Evolutionary conservation across 306 rosid genomes (phyloP).

Genomic region (Neltuma alba): DNA sequence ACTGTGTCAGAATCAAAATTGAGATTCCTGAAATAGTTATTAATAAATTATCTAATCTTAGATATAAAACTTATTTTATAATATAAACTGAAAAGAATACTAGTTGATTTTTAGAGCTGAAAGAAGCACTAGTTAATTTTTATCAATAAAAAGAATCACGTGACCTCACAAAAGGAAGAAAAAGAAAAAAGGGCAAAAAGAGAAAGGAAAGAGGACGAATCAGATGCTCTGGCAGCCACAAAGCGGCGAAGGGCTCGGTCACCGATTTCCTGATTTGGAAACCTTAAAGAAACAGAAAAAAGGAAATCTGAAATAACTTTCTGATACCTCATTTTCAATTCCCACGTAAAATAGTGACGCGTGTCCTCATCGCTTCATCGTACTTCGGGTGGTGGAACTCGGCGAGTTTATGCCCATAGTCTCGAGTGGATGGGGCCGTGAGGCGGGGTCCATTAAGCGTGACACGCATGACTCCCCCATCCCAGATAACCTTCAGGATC

Average conservation of each 20-base stretch:
- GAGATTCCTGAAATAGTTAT: not conserved
- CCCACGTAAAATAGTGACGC: slow-evolving; percentile 9
- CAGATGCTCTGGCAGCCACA: slow-evolving; percentile 19
- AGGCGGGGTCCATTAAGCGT: not conserved
- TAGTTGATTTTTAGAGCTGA: no score
- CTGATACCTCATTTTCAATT: not conserved
- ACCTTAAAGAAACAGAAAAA: slow-evolving; percentile 42
- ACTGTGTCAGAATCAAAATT: slow-evolving; percentile 4
- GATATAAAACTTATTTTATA: no score
- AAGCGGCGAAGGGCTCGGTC: slow-evolving; percentile 10
- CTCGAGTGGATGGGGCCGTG: not conserved
- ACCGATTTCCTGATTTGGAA: slow-evolving; percentile 46
- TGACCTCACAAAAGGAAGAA: not conserved
- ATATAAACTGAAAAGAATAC: no score
- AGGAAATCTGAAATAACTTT: not conserved
- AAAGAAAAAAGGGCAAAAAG: not conserved
- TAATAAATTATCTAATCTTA: no score
- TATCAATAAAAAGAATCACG: not conserved
- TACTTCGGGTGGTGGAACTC: slow-evolving; percentile 3
- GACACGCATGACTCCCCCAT: slow-evolving; percentile 17
- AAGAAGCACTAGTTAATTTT: not conserved
- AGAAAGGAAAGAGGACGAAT: not conserved
- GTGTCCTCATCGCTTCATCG: slow-evolving; percentile 18
- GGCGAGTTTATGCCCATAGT: not conserved
- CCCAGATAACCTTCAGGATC: not conserved